Conservation (phyloP, 495 filamentous ascomycete species). For the Penicillium taxi region DNA sequence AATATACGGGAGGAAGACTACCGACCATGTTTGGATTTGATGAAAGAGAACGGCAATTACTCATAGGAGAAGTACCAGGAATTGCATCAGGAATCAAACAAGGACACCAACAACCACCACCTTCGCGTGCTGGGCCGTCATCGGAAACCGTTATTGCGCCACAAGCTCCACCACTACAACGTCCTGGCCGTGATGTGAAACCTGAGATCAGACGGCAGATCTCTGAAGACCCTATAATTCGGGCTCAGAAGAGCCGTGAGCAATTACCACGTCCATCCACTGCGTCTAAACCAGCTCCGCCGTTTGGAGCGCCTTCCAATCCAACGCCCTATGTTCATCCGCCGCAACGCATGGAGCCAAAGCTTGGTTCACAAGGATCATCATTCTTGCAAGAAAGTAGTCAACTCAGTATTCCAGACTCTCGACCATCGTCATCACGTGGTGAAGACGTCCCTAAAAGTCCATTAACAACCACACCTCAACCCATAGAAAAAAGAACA, state of each 20-base stretch:
- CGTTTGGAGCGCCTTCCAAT: slow-evolving; percentile 19
- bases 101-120: slow-evolving; percentile 25
- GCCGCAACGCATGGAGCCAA: slow-evolving; percentile 19
- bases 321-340: slow-evolving; percentile 15
- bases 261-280: slow-evolving; percentile 37
- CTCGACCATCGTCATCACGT: slow-evolving; percentile 23
- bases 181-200: slow-evolving; percentile 32
- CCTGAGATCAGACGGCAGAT: slow-evolving; percentile 27
- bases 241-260: slow-evolving; percentile 41
- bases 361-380: slow-evolving; percentile 17
- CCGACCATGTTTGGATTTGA: slow-evolving; percentile 79
- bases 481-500: slow-evolving; percentile 12
- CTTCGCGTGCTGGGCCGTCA: slow-evolving; percentile 24
- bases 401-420: slow-evolving; percentile 12
- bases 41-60: slow-evolving; percentile 62
- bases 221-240: slow-evolving; percentile 34
- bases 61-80: slow-evolving; percentile 44
- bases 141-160: slow-evolving; percentile 31
- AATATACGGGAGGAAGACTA: slow-evolving; percentile 82
- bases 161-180: slow-evolving; percentile 23
- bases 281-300: slow-evolving; percentile 20
- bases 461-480: slow-evolving; percentile 9
- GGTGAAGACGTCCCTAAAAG: slow-evolving; percentile 19
- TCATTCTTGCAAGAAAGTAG: slow-evolving; percentile 11
- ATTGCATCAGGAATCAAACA: slow-evolving; percentile 24